Evolutionary conservation across 176 grass and related monocot species (phyloP), one percentile per base, ranked within the genome.

Genomic region (Lolium perenne): DNA sequence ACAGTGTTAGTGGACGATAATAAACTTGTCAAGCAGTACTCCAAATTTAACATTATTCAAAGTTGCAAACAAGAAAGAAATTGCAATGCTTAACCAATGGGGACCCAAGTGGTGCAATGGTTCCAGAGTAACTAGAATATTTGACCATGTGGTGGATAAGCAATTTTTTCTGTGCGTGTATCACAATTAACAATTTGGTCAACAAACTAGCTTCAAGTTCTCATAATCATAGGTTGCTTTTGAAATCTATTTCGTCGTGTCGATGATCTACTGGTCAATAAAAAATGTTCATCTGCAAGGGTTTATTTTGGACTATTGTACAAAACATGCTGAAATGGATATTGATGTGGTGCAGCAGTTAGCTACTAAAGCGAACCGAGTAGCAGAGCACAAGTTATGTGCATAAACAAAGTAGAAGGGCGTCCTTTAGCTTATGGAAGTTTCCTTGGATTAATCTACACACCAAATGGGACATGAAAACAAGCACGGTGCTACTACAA

Each of bases 1-100:
- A 65, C 67, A 80, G 16, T 43, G 48, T 78, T 86, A 92, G 71
- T 40, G 15, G 25, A 64, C 71, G n/a, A n/a, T n/a, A 76, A 10
- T 46, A 80, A 81, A 10, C 20, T 79, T 77, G 41, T 26, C 32
- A 0, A 46, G 11, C 29, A 53, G 29, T 79, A n/a, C 21, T 72
- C 58, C 71, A 76, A 61, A 17, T 10, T 45, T 40, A 16, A 62
- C 54, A 67, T 74, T 45, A 50, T 76, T 64, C 29, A 64, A 78
- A 86, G 82, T 38, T 14, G n/a, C 61, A 35, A 16, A 45, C 8
- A 83, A 79, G 25, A 51, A 38, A 78, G 64, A 4, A 21, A 66
- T 38, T 70, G 68, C 10, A 74, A 80, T 53, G 48, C 50, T 79
- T 47, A 51, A 80, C 45, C 2, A 54, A 69, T 35, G 35, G 20